Evolutionary conservation across 2,329 filamentous ascomycete genomes (phyloP).

Genomic region (Epichloe uncinata): DNA sequence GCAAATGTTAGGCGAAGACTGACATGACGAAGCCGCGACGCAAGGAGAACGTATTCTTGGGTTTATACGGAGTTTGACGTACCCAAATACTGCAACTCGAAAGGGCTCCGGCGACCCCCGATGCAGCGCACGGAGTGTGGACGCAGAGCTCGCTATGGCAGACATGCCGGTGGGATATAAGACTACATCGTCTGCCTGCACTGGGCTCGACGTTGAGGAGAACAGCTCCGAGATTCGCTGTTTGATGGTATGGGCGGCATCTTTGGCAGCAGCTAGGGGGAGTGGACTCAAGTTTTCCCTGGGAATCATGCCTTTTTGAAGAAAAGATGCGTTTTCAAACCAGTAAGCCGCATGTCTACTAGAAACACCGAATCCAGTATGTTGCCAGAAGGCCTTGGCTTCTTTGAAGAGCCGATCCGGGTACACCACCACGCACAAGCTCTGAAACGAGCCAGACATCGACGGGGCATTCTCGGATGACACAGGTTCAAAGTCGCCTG

Average conservation of each 20-base stretch:
- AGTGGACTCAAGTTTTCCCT: neutral
- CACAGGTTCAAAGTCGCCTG: neutral
- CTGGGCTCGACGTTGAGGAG: constrained; percentile 6
- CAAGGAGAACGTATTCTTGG: too few relatives aligned
- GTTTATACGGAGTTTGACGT: neutral
- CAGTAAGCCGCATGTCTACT: constrained; percentile 15
- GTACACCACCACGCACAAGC: constrained; percentile 10
- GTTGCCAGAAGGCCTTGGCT: constrained; percentile 18
- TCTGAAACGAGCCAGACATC: neutral
- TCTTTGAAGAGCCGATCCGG: constrained; percentile 7
- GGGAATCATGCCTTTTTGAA: neutral
- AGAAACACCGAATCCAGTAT: constrained; percentile 17
- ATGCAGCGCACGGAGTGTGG: constrained; percentile 4
- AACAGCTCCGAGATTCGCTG: constrained; percentile 11
- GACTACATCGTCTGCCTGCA: constrained; percentile 26
- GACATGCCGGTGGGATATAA: constrained; percentile 40
- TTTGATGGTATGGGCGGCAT: constrained; percentile 7
- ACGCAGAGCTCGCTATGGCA: constrained; percentile 23
- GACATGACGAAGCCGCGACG: too few relatives aligned
- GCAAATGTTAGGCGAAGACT: neutral
- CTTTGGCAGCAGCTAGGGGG: constrained; percentile 3
- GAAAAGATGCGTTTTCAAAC: constrained; percentile 12
- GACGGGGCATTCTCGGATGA: neutral
- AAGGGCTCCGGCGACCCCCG: neutral
- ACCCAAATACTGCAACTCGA: constrained; percentile 18